Evolutionary conservation across 108 stramenopile genomes (phyloP).

Genomic region (Cyclotella kingstonii): DNA sequence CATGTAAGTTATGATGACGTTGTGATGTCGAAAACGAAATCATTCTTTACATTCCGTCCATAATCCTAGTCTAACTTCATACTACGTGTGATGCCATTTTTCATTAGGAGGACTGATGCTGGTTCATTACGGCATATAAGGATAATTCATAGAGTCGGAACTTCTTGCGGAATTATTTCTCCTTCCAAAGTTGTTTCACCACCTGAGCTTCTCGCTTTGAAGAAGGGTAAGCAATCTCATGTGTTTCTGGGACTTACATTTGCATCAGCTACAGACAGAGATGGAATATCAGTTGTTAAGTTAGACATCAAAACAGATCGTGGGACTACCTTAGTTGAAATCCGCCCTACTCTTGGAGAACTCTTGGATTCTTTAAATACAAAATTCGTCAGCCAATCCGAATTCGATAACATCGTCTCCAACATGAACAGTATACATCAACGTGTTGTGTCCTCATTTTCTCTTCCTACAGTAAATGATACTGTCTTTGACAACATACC

Average conservation of each 20-base stretch:
- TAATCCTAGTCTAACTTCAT: not conserved
- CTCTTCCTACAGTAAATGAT: constrained; percentile 20
- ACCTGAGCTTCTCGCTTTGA: constrained; percentile 67
- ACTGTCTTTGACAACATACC: constrained; percentile 16
- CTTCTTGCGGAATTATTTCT: constrained; percentile 35
- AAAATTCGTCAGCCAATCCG: constrained; percentile 14
- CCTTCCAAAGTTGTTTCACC: constrained; percentile 53
- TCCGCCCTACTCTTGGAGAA: constrained; percentile 76
- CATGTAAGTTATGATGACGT: constrained; percentile 49
- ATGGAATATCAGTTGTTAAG: constrained; percentile 62
- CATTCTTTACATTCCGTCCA: not conserved
- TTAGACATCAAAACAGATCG: constrained; percentile 71
- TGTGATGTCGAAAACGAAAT: no score
- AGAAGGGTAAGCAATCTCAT: constrained; percentile 40
- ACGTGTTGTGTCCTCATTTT: constrained; percentile 36
- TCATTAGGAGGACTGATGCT: constrained; percentile 48
- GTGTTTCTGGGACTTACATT: constrained; percentile 65
- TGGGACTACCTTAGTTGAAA: constrained; percentile 63
- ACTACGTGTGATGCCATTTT: constrained; percentile 6
- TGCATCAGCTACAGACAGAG: constrained; percentile 61
- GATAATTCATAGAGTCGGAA: constrained; percentile 53
- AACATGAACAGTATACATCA: constrained; percentile 74
- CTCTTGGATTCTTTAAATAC: constrained; percentile 30
- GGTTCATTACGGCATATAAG: constrained; percentile 62
- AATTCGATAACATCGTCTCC: constrained; percentile 54